Base-by-base conservation (phyloP, 2,329 filamentous ascomycete genomes). In the Coccinonectria pachysandricola region DNA sequence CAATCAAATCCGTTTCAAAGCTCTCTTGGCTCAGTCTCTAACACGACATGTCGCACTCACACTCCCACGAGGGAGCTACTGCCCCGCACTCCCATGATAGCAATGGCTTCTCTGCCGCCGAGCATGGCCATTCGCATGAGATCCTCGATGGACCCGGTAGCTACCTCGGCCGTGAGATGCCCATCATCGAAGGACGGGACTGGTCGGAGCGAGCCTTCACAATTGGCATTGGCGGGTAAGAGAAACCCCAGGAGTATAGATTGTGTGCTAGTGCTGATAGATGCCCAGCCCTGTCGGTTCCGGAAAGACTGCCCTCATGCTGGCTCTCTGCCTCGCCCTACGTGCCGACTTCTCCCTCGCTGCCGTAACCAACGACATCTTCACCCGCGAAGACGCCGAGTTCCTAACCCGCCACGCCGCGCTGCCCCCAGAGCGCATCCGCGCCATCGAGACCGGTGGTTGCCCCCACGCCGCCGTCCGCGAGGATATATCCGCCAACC, bases 301-400 rank as follows among this genome's bases (percentile, higher is more conserved):
- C 13, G 91, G 91, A 50, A 98, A 98, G 59, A 96, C 91, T 0
- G 91, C 91, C 11, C 72, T 96, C 15, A 96, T 98, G 88, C 76
- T 95, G 8, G 79, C 83, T 19, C 81, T 96, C 42, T 95, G 86
- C 64, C 77, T 77, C 18, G 79, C 80, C 6, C 76, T 98, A 6
- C 81, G 91, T 35, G 67, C 77, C 26, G 65, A 71, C 29, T 87
- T 83, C 71, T 85, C 78, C 50, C 81, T 98, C 48, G 91, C 91
- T 1, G 91, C 86, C 34, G 88, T 98, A 12, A 98, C 91, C 25
- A 96, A 96, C 68, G 88, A 96, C 66, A 96, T 96, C 66, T 96
- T 96, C 68, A 96, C 88, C 12, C 80, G 81, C 39, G 91, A 98
- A 62, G 91, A 98, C 65, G 87, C 87, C 64, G 91, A 96, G 59